phyloP scores from a whole-genome alignment of 2,329 filamentous ascomycete species.

The Venturia aucupariae region DNA sequence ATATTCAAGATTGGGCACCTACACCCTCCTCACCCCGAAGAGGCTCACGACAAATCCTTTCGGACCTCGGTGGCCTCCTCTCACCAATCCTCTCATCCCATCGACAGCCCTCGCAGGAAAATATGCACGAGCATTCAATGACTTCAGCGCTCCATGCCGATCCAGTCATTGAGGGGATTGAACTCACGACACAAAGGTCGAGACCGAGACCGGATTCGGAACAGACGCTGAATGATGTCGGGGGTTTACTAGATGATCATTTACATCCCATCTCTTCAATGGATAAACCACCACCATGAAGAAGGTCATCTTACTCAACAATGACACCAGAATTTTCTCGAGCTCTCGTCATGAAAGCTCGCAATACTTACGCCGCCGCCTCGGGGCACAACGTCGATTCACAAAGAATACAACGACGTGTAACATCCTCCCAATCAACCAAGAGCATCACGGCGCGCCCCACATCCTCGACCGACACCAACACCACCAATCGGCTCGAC shows the following conservation, averaged over 20 bases:
- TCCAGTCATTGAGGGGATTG: not conserved
- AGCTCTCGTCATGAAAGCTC: not conserved
- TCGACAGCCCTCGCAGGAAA: not conserved
- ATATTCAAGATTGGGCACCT: not conserved
- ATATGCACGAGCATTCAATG: not conserved
- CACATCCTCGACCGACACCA: not conserved
- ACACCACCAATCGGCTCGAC: not conserved
- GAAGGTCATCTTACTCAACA: too few species aligned
- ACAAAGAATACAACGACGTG: not conserved
- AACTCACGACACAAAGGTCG: not conserved
- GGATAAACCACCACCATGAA: not conserved
- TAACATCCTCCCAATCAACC: not conserved
- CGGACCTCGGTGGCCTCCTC: slow-evolving; percentile 14
- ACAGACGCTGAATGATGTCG: slow-evolving; percentile 13
- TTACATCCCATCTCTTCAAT: not conserved
- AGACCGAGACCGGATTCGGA: slow-evolving; percentile 8
- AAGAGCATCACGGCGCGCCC: not conserved
- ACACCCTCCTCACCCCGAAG: slow-evolving; percentile 4
- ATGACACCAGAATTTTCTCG: not conserved
- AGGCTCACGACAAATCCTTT: slow-evolving; percentile 7
- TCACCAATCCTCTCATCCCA: slow-evolving; percentile 9
- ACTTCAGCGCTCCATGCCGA: not conserved
- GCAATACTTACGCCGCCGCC: not conserved
- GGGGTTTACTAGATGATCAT: slow-evolving; percentile 7
- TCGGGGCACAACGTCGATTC: not conserved